These are phyloP conservation scores for Apiospora rasikravindrae DNA, from an alignment of 2,329 filamentous ascomycete genomes.

Conservation along the genomic window DNA sequence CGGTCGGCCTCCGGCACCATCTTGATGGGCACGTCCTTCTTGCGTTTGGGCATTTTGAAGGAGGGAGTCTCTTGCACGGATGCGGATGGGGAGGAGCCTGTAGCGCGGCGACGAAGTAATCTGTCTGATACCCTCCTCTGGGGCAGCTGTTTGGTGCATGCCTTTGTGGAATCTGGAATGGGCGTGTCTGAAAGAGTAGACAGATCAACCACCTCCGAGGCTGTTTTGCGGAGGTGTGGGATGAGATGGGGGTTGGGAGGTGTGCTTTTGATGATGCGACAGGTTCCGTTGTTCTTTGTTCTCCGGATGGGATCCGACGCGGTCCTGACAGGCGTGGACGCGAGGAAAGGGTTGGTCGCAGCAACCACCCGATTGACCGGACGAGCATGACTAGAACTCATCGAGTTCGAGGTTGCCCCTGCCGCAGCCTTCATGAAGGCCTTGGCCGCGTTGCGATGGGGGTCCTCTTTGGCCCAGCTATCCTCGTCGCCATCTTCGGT, in stretches of 20 bases:
- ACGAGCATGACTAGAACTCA: neutral
- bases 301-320: constrained; percentile 23
- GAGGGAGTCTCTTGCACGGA: constrained; percentile 29
- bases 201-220: neutral
- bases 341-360: constrained; percentile 24
- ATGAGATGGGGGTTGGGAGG: constrained; percentile 14
- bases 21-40: constrained; percentile 47
- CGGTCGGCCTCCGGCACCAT: constrained; percentile 57
- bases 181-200: constrained; percentile 34
- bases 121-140: constrained; percentile 41
- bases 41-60: constrained; percentile 49
- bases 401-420: neutral
- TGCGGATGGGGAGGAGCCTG: constrained; percentile 18
- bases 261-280: constrained; percentile 21
- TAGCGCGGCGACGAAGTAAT: constrained; percentile 25
- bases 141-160: constrained; percentile 25
- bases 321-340: constrained; percentile 20
- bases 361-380: constrained; percentile 11
- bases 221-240: neutral
- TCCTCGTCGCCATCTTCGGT: constrained; percentile 38
- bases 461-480: constrained; percentile 40
- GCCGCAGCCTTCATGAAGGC: constrained; percentile 27
- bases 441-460: constrained; percentile 38
- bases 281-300: constrained; percentile 19
- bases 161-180: constrained; percentile 31